Percentiles rank a stretch among this genome's conserved stretches.
Evolutionary conservation across 129 eudicot genomes (phyloP).

Genomic region (Mikania micrantha): DNA sequence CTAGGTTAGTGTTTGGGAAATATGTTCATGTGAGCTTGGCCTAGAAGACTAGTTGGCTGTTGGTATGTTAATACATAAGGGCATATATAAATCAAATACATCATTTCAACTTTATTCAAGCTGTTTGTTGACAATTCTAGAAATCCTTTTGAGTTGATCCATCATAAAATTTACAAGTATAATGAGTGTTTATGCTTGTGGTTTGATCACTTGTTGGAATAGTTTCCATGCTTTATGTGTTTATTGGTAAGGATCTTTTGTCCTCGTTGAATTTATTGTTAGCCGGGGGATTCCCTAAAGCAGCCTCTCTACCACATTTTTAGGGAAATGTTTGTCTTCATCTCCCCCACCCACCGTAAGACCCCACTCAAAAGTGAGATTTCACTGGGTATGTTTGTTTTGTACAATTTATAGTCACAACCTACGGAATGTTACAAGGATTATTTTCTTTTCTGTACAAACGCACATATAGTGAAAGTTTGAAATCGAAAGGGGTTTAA

Average conservation of each 20-base stretch:
- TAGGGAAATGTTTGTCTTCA: no score
- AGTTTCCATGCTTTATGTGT: not conserved
- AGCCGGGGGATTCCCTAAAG: no score
- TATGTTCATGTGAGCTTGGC: constrained; percentile 33
- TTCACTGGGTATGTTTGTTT: no score
- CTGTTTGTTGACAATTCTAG: not conserved
- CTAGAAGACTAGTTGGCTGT: constrained; percentile 30
- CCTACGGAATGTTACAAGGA: not conserved
- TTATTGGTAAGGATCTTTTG: not conserved
- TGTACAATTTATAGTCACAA: not conserved
- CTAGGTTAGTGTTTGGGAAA: constrained; percentile 36
- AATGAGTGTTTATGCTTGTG: constrained; percentile 11
- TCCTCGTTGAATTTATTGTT: not conserved
- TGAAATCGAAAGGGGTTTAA: no score
- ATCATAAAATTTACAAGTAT: not conserved
- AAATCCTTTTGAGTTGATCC: constrained; percentile 15
- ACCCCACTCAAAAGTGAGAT: no score
- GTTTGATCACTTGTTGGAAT: not conserved
- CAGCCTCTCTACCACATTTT: no score
- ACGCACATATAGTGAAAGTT: no score
- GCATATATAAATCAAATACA: constrained; percentile 43
- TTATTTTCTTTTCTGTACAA: no score
- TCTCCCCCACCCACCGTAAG: no score
- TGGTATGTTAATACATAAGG: constrained; percentile 58
- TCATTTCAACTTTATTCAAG: constrained; percentile 10